Evolutionary conservation across 768 basidiomycete genomes (phyloP), one percentile per base, ranked within the genome.

Genomic region (Phylloporus sp.): DNA sequence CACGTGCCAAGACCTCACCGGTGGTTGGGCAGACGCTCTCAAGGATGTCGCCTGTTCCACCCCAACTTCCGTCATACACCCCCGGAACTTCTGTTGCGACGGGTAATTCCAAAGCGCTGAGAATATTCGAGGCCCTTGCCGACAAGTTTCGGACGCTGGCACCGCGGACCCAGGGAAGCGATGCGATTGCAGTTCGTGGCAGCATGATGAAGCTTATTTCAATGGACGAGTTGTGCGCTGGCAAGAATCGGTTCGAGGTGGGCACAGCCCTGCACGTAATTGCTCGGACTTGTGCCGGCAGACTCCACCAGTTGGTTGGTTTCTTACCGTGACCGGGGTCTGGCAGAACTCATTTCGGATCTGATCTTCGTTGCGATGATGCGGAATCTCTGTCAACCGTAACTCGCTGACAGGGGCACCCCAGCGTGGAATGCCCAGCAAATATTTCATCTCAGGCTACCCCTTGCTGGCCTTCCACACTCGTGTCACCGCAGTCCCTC

Each of bases 31-130:
- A 95, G 15, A 78, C 60, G 42, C 86, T 89, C 54, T 77, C 69
- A 15, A 87, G 59, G 5, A 87, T 46, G 42, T 85, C 83, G 3
- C 90, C 90, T 17, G 78, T 57, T 18, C 90, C 90, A 46, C 74
- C 71, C 90, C 90, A 93, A 55, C 75, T 68, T 28, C 90, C 90
- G 59, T 92, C 84, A 58, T 88, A 93, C 15, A 92, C 86, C 3
- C 90, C 90, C 10, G 74, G 67, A 14, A 88, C 57, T 41, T 84
- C 82, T 11, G 70, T 69, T n/a, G 69, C 62, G 7, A 74, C 55
- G 9, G 71, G 71, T 46, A 91, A 79, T 54, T 80, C 82, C 41
- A 90, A 63, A 1, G 82, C 72, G 29, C 76, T 71, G 53, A 93
- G 74, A 44, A 92, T 69, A 36, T 68, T 66, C 7, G 89, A 79